phyloP scores from a whole-genome alignment of 768 basidiomycete species.

The Coprinellus micaceus region DNA sequence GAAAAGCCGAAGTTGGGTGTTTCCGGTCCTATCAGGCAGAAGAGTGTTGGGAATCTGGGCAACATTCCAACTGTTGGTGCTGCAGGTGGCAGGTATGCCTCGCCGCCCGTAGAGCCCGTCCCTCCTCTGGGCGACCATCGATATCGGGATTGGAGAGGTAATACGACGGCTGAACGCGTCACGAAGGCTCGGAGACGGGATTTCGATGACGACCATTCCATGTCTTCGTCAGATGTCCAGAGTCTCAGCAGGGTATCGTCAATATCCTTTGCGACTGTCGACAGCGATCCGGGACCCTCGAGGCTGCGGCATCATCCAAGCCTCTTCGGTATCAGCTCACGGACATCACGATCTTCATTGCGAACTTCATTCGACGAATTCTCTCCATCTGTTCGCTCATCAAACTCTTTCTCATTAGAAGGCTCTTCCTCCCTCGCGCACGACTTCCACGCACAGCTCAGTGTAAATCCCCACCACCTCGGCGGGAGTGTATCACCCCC shows the following conservation, averaged over 20 bases:
- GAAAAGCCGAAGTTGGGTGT: slow-evolving; percentile 51
- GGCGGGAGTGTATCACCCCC: slow-evolving; percentile 72
- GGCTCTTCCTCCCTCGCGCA: slow-evolving; percentile 57
- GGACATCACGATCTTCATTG: slow-evolving; percentile 73
- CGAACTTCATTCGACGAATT: slow-evolving; percentile 74
- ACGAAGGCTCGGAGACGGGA: slow-evolving; percentile 79
- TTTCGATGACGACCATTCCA: slow-evolving; percentile 87
- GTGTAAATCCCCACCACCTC: slow-evolving; percentile 56
- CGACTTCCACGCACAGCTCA: slow-evolving; percentile 74
- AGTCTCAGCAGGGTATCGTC: slow-evolving; percentile 71
- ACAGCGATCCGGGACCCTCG: slow-evolving; percentile 81
- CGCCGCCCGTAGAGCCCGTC: slow-evolving; percentile 20
- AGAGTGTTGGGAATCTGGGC: slow-evolving; percentile 33
- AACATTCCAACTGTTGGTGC: slow-evolving; percentile 53
- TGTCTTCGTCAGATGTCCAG: slow-evolving; percentile 84
- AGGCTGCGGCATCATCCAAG: slow-evolving; percentile 61
- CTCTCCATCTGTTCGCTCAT: slow-evolving; percentile 68
- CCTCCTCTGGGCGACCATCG: slow-evolving; percentile 28
- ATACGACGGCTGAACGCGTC: slow-evolving; percentile 50
- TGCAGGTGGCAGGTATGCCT: slow-evolving; percentile 54
- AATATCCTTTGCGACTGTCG: slow-evolving; percentile 79
- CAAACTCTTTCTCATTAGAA: slow-evolving; percentile 75
- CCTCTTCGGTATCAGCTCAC: slow-evolving; percentile 61
- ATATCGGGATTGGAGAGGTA: slow-evolving; percentile 47
- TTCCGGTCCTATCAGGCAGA: slow-evolving; percentile 61